phyloP scores from a whole-genome alignment of 1,139 yeast genomes.

The Yamadazyma kanchanaburiensis region DNA sequence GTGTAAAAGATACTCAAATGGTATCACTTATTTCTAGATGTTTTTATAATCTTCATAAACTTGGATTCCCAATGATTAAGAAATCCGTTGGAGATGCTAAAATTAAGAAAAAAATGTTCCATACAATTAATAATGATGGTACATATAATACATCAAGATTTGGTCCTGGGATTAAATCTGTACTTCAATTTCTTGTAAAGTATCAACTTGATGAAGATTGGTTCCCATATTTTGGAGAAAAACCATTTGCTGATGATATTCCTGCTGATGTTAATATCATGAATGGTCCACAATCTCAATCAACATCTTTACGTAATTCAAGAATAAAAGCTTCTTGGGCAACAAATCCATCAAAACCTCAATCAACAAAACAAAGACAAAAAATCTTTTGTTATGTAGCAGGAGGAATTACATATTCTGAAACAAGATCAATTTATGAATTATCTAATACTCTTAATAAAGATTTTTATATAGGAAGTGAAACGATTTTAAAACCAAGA shows the following conservation, averaged over 20 bases:
- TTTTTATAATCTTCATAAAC: constrained; percentile 58
- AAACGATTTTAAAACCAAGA: constrained; percentile 67
- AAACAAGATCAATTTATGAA: constrained; percentile 73
- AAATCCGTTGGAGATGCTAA: constrained; percentile 33
- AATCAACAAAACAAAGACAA: constrained; percentile 50
- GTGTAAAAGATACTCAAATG: constrained; percentile 56
- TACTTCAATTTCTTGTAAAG: constrained; percentile 47
- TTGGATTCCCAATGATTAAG: constrained; percentile 71
- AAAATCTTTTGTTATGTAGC: constrained; percentile 77
- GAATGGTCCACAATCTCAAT: constrained; percentile 19
- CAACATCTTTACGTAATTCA: constrained; percentile 59
- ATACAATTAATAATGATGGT: constrained; percentile 64
- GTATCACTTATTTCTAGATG: constrained; percentile 44
- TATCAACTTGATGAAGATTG: constrained; percentile 50
- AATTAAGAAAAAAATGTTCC: constrained; percentile 48
- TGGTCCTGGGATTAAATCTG: constrained; percentile 64
- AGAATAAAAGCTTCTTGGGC: constrained; percentile 86
- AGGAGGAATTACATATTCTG: constrained; percentile 89
- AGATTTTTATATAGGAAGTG: constrained; percentile 84
- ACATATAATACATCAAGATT: constrained; percentile 75
- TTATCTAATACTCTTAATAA: constrained; percentile 58
- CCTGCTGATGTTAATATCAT: constrained; percentile 29
- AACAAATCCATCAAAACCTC: constrained; percentile 28
- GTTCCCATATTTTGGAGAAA: constrained; percentile 78
- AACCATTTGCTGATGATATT: constrained; percentile 61